Conservation (phyloP, 148 eudicot species). For the Dysphania ambrosioides region DNA sequence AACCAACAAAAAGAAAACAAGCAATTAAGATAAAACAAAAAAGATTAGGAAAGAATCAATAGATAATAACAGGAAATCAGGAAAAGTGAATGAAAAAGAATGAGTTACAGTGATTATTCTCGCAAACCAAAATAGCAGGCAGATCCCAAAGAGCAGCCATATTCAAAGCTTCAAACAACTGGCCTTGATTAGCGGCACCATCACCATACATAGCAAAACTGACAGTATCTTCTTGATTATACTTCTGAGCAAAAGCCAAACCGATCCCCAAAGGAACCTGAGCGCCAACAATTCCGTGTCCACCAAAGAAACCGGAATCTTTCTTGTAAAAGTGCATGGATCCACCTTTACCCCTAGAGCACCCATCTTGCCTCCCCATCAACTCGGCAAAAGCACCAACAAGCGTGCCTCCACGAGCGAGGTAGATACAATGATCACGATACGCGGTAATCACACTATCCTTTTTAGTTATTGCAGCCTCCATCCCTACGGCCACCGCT, state of each 20-base stretch:
- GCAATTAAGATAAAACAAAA: no score
- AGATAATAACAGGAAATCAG: no score
- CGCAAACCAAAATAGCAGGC: conserved; percentile 93
- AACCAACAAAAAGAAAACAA: no score
- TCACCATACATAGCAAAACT: conserved; percentile 82
- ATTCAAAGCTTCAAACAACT: conserved; percentile 90
- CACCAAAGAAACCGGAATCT: conserved; percentile 78
- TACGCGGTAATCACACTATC: conserved; percentile 81
- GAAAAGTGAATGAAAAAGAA: no score
- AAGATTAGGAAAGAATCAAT: no score
- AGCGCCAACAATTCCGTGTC: conserved; percentile 97
- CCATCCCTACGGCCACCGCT: conserved; percentile 92
- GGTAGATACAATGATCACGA: conserved; percentile 74
- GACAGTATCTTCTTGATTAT: conserved; percentile 67
- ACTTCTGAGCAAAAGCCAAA: conserved; percentile 92
- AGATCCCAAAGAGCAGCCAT: conserved; percentile 98
- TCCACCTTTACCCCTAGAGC: conserved; percentile 92
- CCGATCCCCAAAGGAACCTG: conserved; percentile 86
- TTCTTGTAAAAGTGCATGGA: conserved; percentile 94
- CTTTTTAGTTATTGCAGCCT: conserved; percentile 68
- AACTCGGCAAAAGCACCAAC: conserved; percentile 58
- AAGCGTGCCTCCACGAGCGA: conserved; percentile 75
- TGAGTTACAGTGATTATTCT: conserved; percentile 85
- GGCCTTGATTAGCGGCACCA: conserved; percentile 98
- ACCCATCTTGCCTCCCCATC: conserved; percentile 78